phyloP scores from a whole-genome alignment of 169 alveolate species.

The Eimeria sp. region DNA sequence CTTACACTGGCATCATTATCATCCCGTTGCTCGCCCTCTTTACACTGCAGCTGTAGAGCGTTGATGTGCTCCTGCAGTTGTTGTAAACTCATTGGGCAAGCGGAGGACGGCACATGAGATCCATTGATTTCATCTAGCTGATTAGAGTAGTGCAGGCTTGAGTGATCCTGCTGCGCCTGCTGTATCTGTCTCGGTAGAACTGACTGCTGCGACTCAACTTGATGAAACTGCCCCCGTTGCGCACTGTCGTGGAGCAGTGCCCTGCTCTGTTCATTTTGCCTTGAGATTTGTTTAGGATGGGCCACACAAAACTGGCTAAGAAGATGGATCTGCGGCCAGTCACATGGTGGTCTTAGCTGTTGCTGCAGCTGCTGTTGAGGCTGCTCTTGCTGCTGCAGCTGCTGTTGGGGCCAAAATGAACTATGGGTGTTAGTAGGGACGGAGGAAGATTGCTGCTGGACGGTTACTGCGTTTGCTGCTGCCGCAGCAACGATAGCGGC shows the following conservation, averaged over 20 bases:
- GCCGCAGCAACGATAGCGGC: conserved; percentile 66
- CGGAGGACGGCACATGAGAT: not conserved
- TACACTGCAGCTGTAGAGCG: conserved; percentile 20
- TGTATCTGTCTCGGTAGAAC: conserved; percentile 6
- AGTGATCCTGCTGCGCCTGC: conserved; percentile 25
- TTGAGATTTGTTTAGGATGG: not conserved
- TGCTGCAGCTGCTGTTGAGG: conserved; percentile 8
- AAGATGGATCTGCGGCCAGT: conserved; percentile 39
- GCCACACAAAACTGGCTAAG: conserved; percentile 44
- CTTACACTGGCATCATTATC: not conserved
- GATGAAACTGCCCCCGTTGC: conserved; percentile 41
- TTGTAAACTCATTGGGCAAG: not conserved
- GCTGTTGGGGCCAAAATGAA: conserved; percentile 30
- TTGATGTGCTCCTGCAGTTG: conserved; percentile 41
- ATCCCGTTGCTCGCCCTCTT: not conserved
- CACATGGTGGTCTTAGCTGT: not conserved
- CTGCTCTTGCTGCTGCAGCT: conserved; percentile 46
- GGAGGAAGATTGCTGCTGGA: conserved; percentile 12
- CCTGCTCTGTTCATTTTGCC: not conserved
- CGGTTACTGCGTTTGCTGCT: conserved; percentile 27
- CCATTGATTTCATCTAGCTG: not conserved
- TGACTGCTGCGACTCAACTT: conserved; percentile 44
- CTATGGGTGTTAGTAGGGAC: not conserved
- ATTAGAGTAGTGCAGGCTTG: not conserved
- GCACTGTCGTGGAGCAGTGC: not conserved